Percentiles rank a stretch among this genome's conserved stretches.
phyloP scores from a whole-genome alignment of 2,329 filamentous ascomycete species.

The Colletotrichum sp. region DNA sequence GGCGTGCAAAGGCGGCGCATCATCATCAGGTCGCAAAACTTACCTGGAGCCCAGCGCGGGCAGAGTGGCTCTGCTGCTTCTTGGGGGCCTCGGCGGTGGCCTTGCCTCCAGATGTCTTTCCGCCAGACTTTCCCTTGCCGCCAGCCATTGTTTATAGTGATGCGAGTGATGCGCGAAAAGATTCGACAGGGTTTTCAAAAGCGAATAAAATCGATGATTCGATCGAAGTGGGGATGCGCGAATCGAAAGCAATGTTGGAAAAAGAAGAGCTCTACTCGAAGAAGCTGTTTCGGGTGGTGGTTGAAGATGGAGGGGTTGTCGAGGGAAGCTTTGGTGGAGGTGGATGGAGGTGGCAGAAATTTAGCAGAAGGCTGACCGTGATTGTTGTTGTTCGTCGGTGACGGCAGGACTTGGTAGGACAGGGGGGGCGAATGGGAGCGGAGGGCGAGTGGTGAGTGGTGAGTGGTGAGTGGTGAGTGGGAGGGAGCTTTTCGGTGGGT shows the following conservation, averaged over 20 bases:
- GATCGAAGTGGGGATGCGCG: conserved; percentile 12
- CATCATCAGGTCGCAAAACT: conserved; percentile 42
- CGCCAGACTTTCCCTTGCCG: conserved; percentile 94
- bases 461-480: neutral
- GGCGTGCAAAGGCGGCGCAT: conserved; percentile 22
- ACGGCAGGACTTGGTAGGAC: conserved; percentile 11
- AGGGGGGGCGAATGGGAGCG: conserved; percentile 14
- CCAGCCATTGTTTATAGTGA: conserved; percentile 65
- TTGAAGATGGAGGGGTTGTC: conserved; percentile 18
- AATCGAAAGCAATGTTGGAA: neutral
- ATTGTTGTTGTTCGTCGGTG: conserved; percentile 22
- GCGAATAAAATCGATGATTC: conserved; percentile 1
- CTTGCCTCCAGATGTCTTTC: conserved; percentile 87
- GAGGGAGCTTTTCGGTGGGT: conserved; percentile 6
- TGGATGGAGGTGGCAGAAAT: conserved; percentile 23
- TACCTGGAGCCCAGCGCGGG: conserved; percentile 94
- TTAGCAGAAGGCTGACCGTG: conserved; percentile 17
- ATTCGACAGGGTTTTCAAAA: neutral
- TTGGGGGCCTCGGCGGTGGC: conserved; percentile 68
- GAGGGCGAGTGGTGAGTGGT: neutral
- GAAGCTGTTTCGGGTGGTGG: neutral
- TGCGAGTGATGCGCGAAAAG: conserved; percentile 5
- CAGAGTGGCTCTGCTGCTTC: conserved; percentile 95
- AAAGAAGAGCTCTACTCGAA: conserved; percentile 6
- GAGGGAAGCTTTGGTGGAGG: conserved; percentile 20